These are phyloP conservation scores for Mycena maculata DNA, from an alignment of 768 basidiomycete genomes.

Conservation along the genomic window DNA sequence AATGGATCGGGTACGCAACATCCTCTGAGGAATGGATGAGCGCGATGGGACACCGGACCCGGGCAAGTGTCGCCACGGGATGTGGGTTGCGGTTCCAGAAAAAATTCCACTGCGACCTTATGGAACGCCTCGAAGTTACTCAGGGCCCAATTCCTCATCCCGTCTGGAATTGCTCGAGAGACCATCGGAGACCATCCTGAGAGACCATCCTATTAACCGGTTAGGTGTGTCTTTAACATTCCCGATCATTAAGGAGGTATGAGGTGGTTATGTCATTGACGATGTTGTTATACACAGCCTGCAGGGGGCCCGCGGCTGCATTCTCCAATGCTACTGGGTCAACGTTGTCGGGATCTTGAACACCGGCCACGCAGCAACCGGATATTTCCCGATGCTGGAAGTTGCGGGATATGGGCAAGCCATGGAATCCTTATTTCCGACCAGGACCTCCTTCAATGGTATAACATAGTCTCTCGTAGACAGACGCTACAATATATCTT, in stretches of 20 bases:
- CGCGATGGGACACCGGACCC: constrained; percentile 45
- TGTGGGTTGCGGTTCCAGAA: constrained; percentile 43
- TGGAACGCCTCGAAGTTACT: constrained; percentile 45
- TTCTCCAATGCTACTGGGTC: constrained; percentile 42
- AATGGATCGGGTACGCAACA: constrained; percentile 48
- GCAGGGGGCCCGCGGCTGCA: constrained; percentile 44
- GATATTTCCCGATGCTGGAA: constrained; percentile 47
- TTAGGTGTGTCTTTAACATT: no score
- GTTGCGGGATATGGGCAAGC: no score
- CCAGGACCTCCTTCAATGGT: constrained; percentile 25
- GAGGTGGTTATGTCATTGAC: constrained; percentile 31
- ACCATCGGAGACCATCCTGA: not conserved
- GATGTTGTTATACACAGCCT: constrained; percentile 48
- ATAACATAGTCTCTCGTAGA: no score
- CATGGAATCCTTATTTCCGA: no score
- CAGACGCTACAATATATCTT: no score
- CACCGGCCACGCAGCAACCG: constrained; percentile 44
- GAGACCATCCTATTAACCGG: constrained; percentile 36
- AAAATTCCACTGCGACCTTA: constrained; percentile 47
- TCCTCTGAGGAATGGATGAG: constrained; percentile 50
- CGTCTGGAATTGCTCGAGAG: constrained; percentile 39
- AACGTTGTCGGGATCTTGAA: constrained; percentile 34
- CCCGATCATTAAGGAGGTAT: not conserved
- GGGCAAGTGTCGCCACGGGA: constrained; percentile 36
- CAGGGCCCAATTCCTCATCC: constrained; percentile 39